Conservation (phyloP, 1,139 yeast genomes). For the Nematodospora anomalae region DNA sequence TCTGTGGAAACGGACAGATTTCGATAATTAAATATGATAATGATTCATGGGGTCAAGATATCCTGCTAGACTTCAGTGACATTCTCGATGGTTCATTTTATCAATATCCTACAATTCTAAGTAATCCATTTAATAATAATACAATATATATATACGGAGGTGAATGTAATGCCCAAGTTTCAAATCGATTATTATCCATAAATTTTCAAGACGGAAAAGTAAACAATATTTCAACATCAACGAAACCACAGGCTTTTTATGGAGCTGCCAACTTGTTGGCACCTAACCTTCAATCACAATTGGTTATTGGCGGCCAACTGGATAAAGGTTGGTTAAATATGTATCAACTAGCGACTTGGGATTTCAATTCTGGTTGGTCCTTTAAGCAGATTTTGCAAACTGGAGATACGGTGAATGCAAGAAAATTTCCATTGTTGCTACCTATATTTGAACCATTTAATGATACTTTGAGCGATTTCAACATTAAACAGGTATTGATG, state of each 20-base stretch:
- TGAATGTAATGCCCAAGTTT: slow-evolving; percentile 21
- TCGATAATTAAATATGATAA: slow-evolving; percentile 25
- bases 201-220: slow-evolving; percentile 20
- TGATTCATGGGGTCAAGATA: slow-evolving; percentile 25
- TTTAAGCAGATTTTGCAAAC: slow-evolving; percentile 23
- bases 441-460: slow-evolving; percentile 36
- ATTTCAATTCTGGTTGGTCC: slow-evolving; percentile 46
- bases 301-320: slow-evolving; percentile 45
- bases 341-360: slow-evolving; percentile 50
- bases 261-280: slow-evolving; percentile 44
- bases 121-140: slow-evolving; percentile 24
- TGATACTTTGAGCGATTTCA: slow-evolving; percentile 20
- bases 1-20: slow-evolving; percentile 32
- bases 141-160: slow-evolving; percentile 46
- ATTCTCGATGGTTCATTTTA: slow-evolving; percentile 34
- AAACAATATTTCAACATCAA: slow-evolving; percentile 41
- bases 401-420: slow-evolving; percentile 24
- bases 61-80: slow-evolving; percentile 21
- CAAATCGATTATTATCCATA: slow-evolving; percentile 39
- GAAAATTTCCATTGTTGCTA: slow-evolving; percentile 31
- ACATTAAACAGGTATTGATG: slow-evolving; percentile 29
- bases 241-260: slow-evolving; percentile 44
- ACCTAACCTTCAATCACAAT: slow-evolving; percentile 39
- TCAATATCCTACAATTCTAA: slow-evolving; percentile 30
- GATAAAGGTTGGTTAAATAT: slow-evolving; percentile 44